phyloP scores from a whole-genome alignment of 495 filamentous ascomycete genomes.

The Penicillium atrosanguineum region DNA sequence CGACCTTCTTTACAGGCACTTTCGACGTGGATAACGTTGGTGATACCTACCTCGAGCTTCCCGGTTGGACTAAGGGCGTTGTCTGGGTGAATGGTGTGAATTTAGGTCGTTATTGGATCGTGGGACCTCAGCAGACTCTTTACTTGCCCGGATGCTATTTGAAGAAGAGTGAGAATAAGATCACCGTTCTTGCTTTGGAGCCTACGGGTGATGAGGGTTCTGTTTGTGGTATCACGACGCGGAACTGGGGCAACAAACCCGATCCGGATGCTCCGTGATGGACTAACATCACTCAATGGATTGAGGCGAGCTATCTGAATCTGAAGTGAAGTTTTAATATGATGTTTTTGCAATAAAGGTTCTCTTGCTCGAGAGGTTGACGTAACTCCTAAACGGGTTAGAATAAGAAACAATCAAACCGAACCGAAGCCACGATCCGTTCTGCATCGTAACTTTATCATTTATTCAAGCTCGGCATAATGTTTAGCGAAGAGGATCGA shows the following conservation, averaged over 20 bases:
- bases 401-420: too few relatives aligned
- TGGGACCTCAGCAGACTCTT: conserved; percentile 48
- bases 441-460: too few relatives aligned
- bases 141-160: conserved; percentile 40
- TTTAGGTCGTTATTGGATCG: conserved; percentile 45
- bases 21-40: conserved; percentile 30
- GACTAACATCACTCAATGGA: too few relatives aligned
- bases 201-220: conserved; percentile 26
- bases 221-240: conserved; percentile 28
- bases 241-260: conserved; percentile 42
- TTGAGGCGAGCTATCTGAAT: too few relatives aligned
- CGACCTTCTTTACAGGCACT: conserved; percentile 39
- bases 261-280: conserved; percentile 35
- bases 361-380: too few relatives aligned
- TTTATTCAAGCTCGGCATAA: too few relatives aligned
- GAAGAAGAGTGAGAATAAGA: conserved; percentile 29
- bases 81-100: conserved; percentile 49
- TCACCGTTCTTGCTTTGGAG: conserved; percentile 43
- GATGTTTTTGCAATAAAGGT: not conserved
- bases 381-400: too few relatives aligned
- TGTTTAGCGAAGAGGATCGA: too few relatives aligned
- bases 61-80: conserved; percentile 40
- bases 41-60: conserved; percentile 43
- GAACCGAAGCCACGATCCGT: too few relatives aligned
- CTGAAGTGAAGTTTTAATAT: too few relatives aligned